Conservation (phyloP, 768 basidiomycete genomes). For the Phylloporus arenicola region DNA sequence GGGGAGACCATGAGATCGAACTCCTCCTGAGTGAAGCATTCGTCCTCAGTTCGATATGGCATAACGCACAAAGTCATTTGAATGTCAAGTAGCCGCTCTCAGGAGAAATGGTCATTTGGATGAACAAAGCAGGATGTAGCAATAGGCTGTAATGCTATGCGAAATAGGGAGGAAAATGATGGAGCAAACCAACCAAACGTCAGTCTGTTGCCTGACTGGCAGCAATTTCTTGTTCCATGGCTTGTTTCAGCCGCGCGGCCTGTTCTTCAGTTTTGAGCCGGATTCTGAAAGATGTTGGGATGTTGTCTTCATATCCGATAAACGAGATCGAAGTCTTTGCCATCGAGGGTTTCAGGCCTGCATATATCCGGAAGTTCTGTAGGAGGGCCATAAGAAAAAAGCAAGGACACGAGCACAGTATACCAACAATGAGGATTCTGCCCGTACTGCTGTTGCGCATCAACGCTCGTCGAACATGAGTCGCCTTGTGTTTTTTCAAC, state of each 20-base stretch:
- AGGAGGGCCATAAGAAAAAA: slow-evolving; percentile 1
- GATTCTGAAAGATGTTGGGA: slow-evolving; percentile 56
- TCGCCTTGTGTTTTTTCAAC: slow-evolving; percentile 70
- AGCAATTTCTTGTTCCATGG: slow-evolving; percentile 58
- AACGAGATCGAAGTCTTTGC: slow-evolving; percentile 55
- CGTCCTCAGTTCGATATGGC: slow-evolving; percentile 88
- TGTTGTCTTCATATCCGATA: slow-evolving; percentile 58
- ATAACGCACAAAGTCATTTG: slow-evolving; percentile 88
- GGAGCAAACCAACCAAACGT: background rate
- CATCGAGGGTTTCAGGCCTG: slow-evolving; percentile 49
- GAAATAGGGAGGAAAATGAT: background rate
- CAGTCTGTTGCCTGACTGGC: slow-evolving; percentile 32
- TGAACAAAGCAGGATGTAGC: slow-evolving; percentile 20
- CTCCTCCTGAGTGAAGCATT: slow-evolving; percentile 95
- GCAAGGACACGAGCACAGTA: background rate
- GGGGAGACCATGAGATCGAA: slow-evolving; percentile 95
- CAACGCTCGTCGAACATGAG: slow-evolving; percentile 51
- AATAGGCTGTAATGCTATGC: slow-evolving; percentile 21
- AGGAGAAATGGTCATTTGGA: background rate
- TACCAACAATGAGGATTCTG: slow-evolving; percentile 66
- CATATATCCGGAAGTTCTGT: slow-evolving; percentile 74
- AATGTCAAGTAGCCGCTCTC: slow-evolving; percentile 40
- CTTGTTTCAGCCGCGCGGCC: slow-evolving; percentile 51
- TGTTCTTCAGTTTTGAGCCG: slow-evolving; percentile 56
- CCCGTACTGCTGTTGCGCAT: slow-evolving; percentile 71